Conservation (phyloP, 805 yeast species). For the Saccharomycodes ludwigii region DNA sequence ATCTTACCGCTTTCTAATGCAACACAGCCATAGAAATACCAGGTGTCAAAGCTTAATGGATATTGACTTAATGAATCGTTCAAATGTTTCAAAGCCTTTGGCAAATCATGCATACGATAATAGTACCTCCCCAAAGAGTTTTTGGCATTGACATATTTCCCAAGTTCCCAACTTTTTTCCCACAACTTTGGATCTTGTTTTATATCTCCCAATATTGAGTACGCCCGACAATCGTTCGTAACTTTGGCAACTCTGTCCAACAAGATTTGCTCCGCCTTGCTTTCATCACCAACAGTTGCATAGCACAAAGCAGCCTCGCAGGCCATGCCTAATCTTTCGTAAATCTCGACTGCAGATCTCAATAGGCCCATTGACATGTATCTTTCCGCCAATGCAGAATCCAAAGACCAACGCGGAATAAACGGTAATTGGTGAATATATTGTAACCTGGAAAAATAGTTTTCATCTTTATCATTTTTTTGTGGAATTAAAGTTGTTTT, state of each 20-base stretch:
- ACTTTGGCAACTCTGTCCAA: constrained; percentile 36
- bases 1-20: constrained; percentile 64
- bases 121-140: constrained; percentile 65
- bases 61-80: constrained; percentile 61
- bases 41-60: constrained; percentile 66
- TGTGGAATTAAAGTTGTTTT: constrained; percentile 42
- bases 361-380: constrained; percentile 75
- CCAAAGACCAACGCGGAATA: constrained; percentile 78
- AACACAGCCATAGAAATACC: constrained; percentile 89
- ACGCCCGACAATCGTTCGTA: constrained; percentile 74
- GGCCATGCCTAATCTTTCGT: constrained; percentile 61
- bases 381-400: constrained; percentile 71
- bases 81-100: constrained; percentile 49
- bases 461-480: constrained; percentile 21
- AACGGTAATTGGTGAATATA: constrained; percentile 67
- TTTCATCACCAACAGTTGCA: constrained; percentile 70
- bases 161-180: constrained; percentile 80
- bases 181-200: constrained; percentile 64
- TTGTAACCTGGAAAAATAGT: constrained; percentile 41
- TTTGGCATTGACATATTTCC: constrained; percentile 76
- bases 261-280: constrained; percentile 51
- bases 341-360: constrained; percentile 80
- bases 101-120: constrained; percentile 41
- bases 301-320: constrained; percentile 84
- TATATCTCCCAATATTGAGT: constrained; percentile 77